Conservation (phyloP, 805 yeast genomes). For the Candida coquimbonensis region DNA sequence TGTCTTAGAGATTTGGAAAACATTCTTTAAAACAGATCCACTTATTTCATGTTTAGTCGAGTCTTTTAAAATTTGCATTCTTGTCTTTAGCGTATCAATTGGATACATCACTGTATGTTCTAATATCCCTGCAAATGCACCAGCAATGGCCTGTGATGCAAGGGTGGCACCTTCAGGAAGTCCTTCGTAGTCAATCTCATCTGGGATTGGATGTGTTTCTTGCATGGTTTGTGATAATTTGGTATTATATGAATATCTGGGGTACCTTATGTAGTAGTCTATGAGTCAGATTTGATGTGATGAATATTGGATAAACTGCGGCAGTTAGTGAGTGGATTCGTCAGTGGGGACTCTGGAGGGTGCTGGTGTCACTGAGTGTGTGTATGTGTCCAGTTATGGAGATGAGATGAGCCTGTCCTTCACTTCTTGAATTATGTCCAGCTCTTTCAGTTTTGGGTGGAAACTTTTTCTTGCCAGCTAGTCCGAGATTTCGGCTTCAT, state of each 20-base stretch:
- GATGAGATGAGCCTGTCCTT: too few relatives aligned
- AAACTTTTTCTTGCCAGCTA: too few relatives aligned
- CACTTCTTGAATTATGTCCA: too few relatives aligned
- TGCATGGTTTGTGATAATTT: slow-evolving; percentile 1
- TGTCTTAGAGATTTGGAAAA: slow-evolving; percentile 63
- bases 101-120: slow-evolving; percentile 98
- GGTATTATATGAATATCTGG: background rate
- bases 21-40: slow-evolving; percentile 40
- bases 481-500: too few relatives aligned
- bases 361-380: too few relatives aligned
- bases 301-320: too few relatives aligned
- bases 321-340: too few relatives aligned
- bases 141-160: slow-evolving; percentile 77
- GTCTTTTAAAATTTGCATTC: slow-evolving; percentile 59
- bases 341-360: too few relatives aligned
- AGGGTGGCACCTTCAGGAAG: slow-evolving; percentile 83
- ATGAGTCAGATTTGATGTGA: too few relatives aligned
- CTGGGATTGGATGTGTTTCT: slow-evolving; percentile 11
- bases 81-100: slow-evolving; percentile 86
- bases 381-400: too few relatives aligned
- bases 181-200: slow-evolving; percentile 82
- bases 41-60: background rate
- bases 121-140: slow-evolving; percentile 97
- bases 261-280: background rate
- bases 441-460: too few relatives aligned